Conservation (phyloP, 2,329 filamentous ascomycete genomes). For the Chaetomiaceae sp. region DNA sequence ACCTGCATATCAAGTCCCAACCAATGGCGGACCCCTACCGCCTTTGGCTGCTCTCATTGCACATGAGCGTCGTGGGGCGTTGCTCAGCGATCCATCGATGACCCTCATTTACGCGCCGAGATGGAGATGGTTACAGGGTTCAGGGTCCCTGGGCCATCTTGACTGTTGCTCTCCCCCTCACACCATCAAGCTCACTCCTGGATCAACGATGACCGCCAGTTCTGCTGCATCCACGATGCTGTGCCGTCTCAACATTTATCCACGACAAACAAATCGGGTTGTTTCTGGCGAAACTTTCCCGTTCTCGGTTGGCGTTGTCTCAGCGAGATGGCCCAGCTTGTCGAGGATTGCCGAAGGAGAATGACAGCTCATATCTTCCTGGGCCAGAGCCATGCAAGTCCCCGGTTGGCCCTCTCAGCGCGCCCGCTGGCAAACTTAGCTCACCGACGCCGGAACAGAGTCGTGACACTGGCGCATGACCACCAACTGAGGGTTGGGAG, state of each 20-base stretch:
- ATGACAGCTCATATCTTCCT: conserved; percentile 19
- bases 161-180: conserved; percentile 10
- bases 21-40: conserved; percentile 26
- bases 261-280: conserved; percentile 12
- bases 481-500: too few relatives aligned
- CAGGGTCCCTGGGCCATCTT: conserved; percentile 15
- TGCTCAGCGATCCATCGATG: conserved; percentile 41
- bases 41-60: conserved; percentile 44
- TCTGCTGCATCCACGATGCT: too few relatives aligned
- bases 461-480: conserved; percentile 5
- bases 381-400: conserved; percentile 8
- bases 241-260: conserved; percentile 19
- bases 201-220: too few relatives aligned
- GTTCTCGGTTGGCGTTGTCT: conserved; percentile 16
- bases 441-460: conserved; percentile 1
- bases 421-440: not conserved
- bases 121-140: conserved; percentile 38
- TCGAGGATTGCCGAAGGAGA: not conserved
- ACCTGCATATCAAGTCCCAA: conserved; percentile 21
- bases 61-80: conserved; percentile 38
- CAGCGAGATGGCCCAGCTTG: not conserved
- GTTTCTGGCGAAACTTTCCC: conserved; percentile 16
- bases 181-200: conserved; percentile 17
- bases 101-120: conserved; percentile 50
- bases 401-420: not conserved